Evolutionary conservation across 2,329 filamentous ascomycete species (phyloP).

Genomic region (Sclerotinia spermophila): DNA sequence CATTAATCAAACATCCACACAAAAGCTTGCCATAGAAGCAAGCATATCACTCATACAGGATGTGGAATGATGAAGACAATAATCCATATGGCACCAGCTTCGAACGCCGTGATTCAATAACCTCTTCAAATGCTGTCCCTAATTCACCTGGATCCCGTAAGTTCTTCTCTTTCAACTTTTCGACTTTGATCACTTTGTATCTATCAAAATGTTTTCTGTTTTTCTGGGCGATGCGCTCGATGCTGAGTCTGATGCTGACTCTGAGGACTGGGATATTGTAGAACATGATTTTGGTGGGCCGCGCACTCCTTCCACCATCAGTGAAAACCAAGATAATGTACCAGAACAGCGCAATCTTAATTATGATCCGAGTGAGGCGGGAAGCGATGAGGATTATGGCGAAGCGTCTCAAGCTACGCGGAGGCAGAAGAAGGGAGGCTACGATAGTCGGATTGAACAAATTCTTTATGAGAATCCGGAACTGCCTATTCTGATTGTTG

Average conservation of each 20-base stretch:
- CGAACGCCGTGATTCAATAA: conserved; percentile 77
- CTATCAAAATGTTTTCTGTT: conserved; percentile 39
- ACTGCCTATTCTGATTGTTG: conserved; percentile 83
- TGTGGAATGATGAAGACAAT: conserved; percentile 99
- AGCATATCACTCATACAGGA: conserved; percentile 61
- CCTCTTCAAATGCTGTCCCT: conserved; percentile 63
- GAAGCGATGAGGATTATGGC: conserved; percentile 49
- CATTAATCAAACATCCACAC: background rate
- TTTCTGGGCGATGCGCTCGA: conserved; percentile 35
- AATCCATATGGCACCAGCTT: conserved; percentile 93
- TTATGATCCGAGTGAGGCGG: conserved; percentile 42
- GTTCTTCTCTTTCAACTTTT: conserved; percentile 34
- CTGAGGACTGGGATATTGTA: conserved; percentile 44
- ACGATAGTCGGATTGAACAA: conserved; percentile 94
- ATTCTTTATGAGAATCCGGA: conserved; percentile 94
- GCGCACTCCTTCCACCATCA: conserved; percentile 56
- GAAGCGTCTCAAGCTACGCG: conserved; percentile 44
- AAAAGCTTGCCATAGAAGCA: conserved; percentile 24
- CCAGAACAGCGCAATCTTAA: conserved; percentile 23
- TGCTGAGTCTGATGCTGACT: conserved; percentile 41
- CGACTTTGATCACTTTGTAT: conserved; percentile 17
- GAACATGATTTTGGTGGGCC: conserved; percentile 50
- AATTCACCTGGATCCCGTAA: conserved; percentile 57
- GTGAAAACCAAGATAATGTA: conserved; percentile 50
- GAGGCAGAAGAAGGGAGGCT: conserved; percentile 76